A percentile compares a stretch with the other conserved stretches of the same genome.
phyloP scores from a whole-genome alignment of 192 early-diverging fungal genomes.

The Physocladia obscura region DNA sequence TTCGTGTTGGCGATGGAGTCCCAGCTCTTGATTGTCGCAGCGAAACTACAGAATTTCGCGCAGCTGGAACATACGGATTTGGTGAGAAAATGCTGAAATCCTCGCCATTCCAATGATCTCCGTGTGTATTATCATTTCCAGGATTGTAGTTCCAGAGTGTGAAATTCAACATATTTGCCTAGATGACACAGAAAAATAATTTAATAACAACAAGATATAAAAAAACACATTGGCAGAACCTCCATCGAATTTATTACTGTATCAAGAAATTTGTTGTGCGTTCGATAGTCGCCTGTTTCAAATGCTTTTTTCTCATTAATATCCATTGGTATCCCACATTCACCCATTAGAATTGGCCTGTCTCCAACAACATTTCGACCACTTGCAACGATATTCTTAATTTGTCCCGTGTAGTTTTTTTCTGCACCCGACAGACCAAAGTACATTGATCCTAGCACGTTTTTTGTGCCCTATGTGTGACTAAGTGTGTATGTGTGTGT shows the following conservation, averaged over 20 bases:
- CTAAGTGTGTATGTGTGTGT: neutral
- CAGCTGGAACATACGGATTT: neutral
- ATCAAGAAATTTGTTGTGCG: slow-evolving; percentile 76
- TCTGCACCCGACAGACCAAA: slow-evolving; percentile 74
- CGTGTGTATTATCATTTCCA: slow-evolving; percentile 72
- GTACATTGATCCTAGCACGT: slow-evolving; percentile 72
- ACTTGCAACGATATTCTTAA: slow-evolving; percentile 61
- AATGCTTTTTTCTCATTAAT: slow-evolving; percentile 74
- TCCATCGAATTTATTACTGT: slow-evolving; percentile 74
- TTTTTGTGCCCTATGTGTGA: slow-evolving; percentile 61
- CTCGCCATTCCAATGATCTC: slow-evolving; percentile 85
- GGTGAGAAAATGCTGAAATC: slow-evolving; percentile 76
- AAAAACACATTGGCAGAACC: slow-evolving; percentile 17
- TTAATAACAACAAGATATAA: neutral
- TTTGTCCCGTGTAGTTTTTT: slow-evolving; percentile 73
- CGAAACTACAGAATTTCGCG: no score
- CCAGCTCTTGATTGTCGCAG: neutral
- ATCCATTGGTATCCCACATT: slow-evolving; percentile 86
- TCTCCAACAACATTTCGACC: slow-evolving; percentile 62
- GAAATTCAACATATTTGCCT: slow-evolving; percentile 71
- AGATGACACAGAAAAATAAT: no score
- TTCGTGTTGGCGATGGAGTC: slow-evolving; percentile 8
- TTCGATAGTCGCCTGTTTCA: slow-evolving; percentile 67
- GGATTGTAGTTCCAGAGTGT: slow-evolving; percentile 89
- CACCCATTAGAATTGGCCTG: slow-evolving; percentile 72